Evolutionary conservation across 192 early-diverging fungal genomes (phyloP).

Genomic region (Coemansia sp.): DNA sequence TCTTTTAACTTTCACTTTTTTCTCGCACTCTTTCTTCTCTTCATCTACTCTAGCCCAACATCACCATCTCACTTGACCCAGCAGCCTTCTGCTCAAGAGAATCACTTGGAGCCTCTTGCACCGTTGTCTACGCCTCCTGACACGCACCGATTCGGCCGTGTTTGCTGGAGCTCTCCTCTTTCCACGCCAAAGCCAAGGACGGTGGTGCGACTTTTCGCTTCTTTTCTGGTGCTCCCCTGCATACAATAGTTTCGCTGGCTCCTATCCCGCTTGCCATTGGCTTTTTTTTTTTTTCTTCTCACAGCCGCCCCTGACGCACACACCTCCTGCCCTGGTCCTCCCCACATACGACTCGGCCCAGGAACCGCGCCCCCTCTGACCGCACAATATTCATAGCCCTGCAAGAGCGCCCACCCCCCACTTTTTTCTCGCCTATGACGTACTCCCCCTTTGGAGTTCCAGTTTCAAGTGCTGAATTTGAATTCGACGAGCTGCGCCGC

Average conservation of each 20-base stretch:
- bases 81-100: background rate
- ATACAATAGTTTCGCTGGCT: background rate
- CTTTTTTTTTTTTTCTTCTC: constrained; percentile 9
- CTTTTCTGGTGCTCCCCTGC: background rate
- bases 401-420: background rate
- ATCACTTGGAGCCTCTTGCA: background rate
- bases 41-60: background rate
- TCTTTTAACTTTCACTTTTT: background rate
- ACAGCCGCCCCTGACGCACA: background rate
- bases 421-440: constrained; percentile 4
- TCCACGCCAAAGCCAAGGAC: constrained; percentile 3
- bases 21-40: background rate
- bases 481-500: constrained; percentile 23
- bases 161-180: background rate
- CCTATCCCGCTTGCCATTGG: background rate
- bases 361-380: constrained; percentile 1
- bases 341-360: background rate
- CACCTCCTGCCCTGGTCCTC: background rate
- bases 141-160: background rate
- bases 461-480: constrained; percentile 12
- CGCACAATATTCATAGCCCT: background rate
- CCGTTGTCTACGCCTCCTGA: background rate
- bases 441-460: constrained; percentile 15
- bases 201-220: background rate
- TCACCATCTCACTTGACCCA: background rate